Evolutionary conservation across 768 basidiomycete species (phyloP), one percentile per base, ranked within the genome.

Genomic region (Royoungia palumana): DNA sequence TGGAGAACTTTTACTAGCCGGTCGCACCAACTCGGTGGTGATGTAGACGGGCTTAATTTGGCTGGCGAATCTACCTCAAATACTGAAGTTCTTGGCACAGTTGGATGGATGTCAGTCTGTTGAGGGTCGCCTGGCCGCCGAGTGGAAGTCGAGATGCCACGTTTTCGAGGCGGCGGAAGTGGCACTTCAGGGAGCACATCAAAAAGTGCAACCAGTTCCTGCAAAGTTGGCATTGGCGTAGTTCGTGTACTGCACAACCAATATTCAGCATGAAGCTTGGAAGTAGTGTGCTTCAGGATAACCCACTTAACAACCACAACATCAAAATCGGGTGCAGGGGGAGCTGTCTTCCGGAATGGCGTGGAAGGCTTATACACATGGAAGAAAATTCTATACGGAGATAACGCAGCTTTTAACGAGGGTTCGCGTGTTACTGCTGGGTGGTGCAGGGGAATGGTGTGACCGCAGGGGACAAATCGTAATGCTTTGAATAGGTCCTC

Each of bases 361-460:
- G 91, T 90, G 7, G 82, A 83, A 2, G 95, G 95, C 61, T 95
- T 96, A 72, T 94, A 95, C 5, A 92, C 73, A 60, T 96, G 87
- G 67, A 77, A 98, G 70, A 96, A 97, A 4, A 91, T 77, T 43
- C 79, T 73, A 64, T 94, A 97, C 3, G 63, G 42, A 25, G 55
- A 49, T 3, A 53, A 30, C 24, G 13, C 4, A 6, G 42, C 39
- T 7, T 36, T 50, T 2, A 50, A n/a, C 13, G 36, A 12, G 20
- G 11, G 28, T 13, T 21, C 34, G n/a, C 41, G 49, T 56, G 45
- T 25, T 49, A 49, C 28, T 61, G 17, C 21, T 3, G 39, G 40
- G 14, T 12, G 24, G 64, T 19, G 83, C 69, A 35, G 27, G 6
- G 82, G 76, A 11, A 73, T 49, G 8, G 62, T 56, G 61, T 87